Percentiles rank a stretch among this genome's conserved stretches.
Conservation (phyloP, 2,329 filamentous ascomycete species). For the Daldinia sp. region DNA sequence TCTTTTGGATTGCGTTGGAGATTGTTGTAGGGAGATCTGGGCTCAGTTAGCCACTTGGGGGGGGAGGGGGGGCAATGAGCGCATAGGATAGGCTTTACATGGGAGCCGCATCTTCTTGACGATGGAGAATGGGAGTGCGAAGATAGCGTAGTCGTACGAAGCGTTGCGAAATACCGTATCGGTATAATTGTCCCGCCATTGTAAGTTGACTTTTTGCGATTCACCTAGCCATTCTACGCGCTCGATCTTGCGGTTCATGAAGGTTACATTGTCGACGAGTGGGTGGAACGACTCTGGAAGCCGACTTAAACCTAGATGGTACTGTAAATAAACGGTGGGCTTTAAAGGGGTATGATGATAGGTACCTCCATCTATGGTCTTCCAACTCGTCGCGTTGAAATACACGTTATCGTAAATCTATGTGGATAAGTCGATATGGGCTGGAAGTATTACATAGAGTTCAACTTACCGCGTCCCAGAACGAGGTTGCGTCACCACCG, state of each 20-base stretch:
- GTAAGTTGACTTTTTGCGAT: conserved; percentile 63
- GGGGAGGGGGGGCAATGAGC: not conserved
- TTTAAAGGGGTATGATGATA: not conserved
- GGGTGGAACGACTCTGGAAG: conserved; percentile 70
- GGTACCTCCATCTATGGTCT: conserved; percentile 66
- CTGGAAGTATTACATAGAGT: too few relatives aligned
- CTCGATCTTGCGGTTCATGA: conserved; percentile 64
- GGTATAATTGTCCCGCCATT: conserved; percentile 60
- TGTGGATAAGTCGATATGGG: conserved; percentile 8
- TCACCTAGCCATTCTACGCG: conserved; percentile 62
- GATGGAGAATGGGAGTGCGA: conserved; percentile 70
- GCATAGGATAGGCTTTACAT: too few relatives aligned
- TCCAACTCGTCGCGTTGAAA: conserved; percentile 66
- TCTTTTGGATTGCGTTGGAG: conserved; percentile 56
- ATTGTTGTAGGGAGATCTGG: conserved; percentile 52
- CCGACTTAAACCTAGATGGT: conserved; percentile 52
- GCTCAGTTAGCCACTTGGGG: too few relatives aligned
- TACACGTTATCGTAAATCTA: conserved; percentile 65
- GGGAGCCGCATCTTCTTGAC: conserved; percentile 68
- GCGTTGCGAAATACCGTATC: conserved; percentile 53
- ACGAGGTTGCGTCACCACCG: conserved; percentile 52
- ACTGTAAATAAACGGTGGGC: not conserved
- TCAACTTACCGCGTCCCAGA: conserved; percentile 54
- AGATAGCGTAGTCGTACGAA: conserved; percentile 72
- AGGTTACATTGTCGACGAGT: conserved; percentile 64